These are phyloP conservation scores for Ascodesmis nigricans DNA, from an alignment of 495 filamentous ascomycete genomes.

Conservation along the genomic window DNA sequence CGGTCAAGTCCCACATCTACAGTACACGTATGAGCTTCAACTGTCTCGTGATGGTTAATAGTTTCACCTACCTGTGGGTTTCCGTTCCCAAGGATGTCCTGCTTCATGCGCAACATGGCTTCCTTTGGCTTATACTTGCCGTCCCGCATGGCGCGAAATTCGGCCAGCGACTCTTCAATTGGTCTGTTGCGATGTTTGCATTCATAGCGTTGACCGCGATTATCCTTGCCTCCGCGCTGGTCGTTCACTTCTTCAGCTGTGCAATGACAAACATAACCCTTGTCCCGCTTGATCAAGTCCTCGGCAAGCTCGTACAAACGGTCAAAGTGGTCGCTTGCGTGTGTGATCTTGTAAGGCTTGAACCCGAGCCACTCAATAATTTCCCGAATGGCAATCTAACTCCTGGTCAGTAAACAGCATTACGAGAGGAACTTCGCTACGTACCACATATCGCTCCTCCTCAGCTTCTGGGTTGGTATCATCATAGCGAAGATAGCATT, in stretches of 20 bases:
- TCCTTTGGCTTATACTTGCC: conserved; percentile 75
- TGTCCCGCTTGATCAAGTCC: conserved; percentile 48
- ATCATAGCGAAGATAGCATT: conserved; percentile 47
- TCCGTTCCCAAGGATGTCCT: conserved; percentile 33
- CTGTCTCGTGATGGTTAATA: neutral
- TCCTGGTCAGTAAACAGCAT: too few relatives aligned
- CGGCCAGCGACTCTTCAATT: conserved; percentile 49
- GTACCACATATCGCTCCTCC: conserved; percentile 58
- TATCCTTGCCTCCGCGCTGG: conserved; percentile 56
- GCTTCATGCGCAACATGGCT: conserved; percentile 85
- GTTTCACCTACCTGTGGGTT: conserved; percentile 45
- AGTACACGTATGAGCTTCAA: neutral
- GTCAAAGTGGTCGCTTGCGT: conserved; percentile 64
- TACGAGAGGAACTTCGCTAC: too few relatives aligned
- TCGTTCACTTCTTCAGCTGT: conserved; percentile 50
- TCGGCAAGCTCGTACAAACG: conserved; percentile 72
- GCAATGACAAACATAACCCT: conserved; percentile 64
- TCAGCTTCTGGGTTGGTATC: conserved; percentile 74
- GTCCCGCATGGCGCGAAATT: conserved; percentile 80
- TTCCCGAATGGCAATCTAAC: conserved; percentile 51
- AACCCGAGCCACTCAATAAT: conserved; percentile 70
- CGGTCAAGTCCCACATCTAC: conserved; percentile 51
- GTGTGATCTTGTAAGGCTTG: conserved; percentile 53
- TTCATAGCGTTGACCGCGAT: conserved; percentile 40
- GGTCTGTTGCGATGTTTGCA: conserved; percentile 58